Conservation (phyloP, 139 green algal genomes). For the Auxenochlorella pyrenoidosa region DNA sequence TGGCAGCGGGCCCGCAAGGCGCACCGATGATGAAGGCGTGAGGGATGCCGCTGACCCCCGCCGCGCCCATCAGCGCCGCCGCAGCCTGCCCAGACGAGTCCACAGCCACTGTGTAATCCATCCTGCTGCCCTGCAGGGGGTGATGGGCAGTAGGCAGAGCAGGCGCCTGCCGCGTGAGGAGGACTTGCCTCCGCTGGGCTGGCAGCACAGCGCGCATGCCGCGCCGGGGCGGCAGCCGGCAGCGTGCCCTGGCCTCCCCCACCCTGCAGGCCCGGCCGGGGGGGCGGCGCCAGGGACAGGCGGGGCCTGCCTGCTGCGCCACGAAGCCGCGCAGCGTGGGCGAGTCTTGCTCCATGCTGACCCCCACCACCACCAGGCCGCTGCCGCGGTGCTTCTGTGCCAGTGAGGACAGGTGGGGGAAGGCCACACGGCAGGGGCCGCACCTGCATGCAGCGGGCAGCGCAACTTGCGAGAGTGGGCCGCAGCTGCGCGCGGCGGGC, state of each 20-base stretch:
- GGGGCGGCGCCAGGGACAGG: too few relatives aligned
- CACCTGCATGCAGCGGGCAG: slow-evolving; percentile 26
- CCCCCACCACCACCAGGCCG: slow-evolving; percentile 43
- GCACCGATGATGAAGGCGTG: slow-evolving; percentile 51
- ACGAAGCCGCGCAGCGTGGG: slow-evolving; percentile 27
- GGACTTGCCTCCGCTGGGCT: not conserved
- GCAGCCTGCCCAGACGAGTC: slow-evolving; percentile 24
- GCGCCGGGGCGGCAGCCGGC: too few relatives aligned
- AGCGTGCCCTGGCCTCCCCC: too few relatives aligned
- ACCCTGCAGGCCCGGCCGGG: too few relatives aligned
- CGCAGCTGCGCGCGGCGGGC: not conserved
- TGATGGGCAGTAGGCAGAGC: not conserved
- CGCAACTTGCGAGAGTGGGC: too few relatives aligned
- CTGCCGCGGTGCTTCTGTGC: slow-evolving; percentile 32
- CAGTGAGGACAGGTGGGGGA: slow-evolving; percentile 48
- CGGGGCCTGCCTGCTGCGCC: slow-evolving; percentile 19
- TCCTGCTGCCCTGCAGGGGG: slow-evolving; percentile 30
- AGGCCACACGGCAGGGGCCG: slow-evolving; percentile 48
- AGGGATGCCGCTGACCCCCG: slow-evolving; percentile 49
- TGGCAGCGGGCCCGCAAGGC: not conserved
- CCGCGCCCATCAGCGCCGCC: slow-evolving; percentile 41
- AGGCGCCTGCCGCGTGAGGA: not conserved
- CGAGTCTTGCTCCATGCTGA: slow-evolving; percentile 39
- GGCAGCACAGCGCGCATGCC: too few relatives aligned
- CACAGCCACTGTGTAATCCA: slow-evolving; percentile 50